Conservation (phyloP, 176 grass and related monocot species). For the Triticum dicoccoides region DNA sequence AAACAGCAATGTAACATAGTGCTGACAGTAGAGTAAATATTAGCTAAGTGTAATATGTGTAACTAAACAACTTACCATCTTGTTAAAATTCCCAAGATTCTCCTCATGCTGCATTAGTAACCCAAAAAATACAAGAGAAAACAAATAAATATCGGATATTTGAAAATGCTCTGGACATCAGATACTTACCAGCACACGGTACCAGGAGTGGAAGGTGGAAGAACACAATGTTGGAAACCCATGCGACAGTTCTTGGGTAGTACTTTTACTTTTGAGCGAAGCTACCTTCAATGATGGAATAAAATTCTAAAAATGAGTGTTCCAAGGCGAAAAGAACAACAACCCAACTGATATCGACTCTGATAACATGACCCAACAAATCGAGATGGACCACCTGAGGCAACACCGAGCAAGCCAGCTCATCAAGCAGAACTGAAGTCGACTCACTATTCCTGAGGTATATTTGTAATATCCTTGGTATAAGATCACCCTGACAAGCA, state of each 20-base stretch:
- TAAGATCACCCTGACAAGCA: constrained; percentile 54
- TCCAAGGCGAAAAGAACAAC: constrained; percentile 8
- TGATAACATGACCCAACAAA: constrained; percentile 24
- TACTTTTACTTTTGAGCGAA: constrained; percentile 38
- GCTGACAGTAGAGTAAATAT: background rate
- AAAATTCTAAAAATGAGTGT: constrained; percentile 1
- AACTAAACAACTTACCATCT: constrained; percentile 50
- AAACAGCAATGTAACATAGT: background rate
- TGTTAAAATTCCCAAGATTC: constrained; percentile 66
- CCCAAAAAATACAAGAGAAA: constrained; percentile 22
- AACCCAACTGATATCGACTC: constrained; percentile 6
- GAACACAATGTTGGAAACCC: constrained; percentile 63
- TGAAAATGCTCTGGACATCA: constrained; percentile 17
- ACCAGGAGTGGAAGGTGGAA: constrained; percentile 67
- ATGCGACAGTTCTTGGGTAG: constrained; percentile 40
- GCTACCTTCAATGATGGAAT: constrained; percentile 52
- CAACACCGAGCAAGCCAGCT: constrained; percentile 43
- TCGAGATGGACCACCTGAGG: constrained; percentile 40
- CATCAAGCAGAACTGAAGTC: constrained; percentile 57
- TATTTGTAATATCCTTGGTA: constrained; percentile 84
- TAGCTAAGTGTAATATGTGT: constrained; percentile 13
- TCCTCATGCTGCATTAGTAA: constrained; percentile 80
- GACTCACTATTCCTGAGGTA: constrained; percentile 78
- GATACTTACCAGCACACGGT: constrained; percentile 73
- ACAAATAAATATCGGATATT: background rate